phyloP scores from a whole-genome alignment of 306 rosid genomes.

The Potentilla sterilis region DNA sequence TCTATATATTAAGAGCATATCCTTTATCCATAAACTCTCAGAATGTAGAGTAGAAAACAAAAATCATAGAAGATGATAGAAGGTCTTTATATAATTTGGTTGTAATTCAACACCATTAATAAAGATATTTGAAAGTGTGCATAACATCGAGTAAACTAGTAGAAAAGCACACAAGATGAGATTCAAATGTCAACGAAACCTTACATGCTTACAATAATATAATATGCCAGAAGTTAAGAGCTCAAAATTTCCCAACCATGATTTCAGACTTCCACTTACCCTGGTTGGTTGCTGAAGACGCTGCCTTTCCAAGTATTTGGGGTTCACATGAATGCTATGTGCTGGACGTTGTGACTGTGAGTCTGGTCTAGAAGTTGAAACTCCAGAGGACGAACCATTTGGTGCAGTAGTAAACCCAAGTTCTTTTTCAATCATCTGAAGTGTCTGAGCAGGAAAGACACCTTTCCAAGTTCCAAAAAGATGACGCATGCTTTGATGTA shows the following conservation, averaged over 20 bases:
- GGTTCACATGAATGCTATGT: slow-evolving; percentile 90
- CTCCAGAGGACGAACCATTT: slow-evolving; percentile 54
- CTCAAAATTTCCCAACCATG: not conserved
- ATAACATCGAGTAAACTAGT: not conserved
- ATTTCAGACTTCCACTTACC: slow-evolving; percentile 49
- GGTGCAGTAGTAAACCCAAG: slow-evolving; percentile 56
- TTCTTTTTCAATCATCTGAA: slow-evolving; percentile 77
- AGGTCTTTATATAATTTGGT: too few relatives aligned
- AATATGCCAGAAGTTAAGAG: too few relatives aligned
- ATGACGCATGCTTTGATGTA: slow-evolving; percentile 79
- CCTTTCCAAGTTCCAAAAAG: slow-evolving; percentile 98
- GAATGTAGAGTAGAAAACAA: not conserved
- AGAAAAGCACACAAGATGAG: not conserved
- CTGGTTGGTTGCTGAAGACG: slow-evolving; percentile 73
- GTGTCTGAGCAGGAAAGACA: slow-evolving; percentile 79
- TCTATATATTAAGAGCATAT: not conserved
- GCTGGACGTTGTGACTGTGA: slow-evolving; percentile 68
- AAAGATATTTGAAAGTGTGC: not conserved
- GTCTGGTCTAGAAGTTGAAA: slow-evolving; percentile 58
- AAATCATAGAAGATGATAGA: not conserved
- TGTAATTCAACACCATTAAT: not conserved
- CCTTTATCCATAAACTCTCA: not conserved
- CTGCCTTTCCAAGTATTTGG: slow-evolving; percentile 88
- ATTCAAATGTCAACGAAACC: too few relatives aligned
- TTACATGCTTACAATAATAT: too few relatives aligned